These are phyloP conservation scores for Mortierella sp. DNA, from an alignment of 371 early-diverging fungal genomes.

Conservation along the genomic window DNA sequence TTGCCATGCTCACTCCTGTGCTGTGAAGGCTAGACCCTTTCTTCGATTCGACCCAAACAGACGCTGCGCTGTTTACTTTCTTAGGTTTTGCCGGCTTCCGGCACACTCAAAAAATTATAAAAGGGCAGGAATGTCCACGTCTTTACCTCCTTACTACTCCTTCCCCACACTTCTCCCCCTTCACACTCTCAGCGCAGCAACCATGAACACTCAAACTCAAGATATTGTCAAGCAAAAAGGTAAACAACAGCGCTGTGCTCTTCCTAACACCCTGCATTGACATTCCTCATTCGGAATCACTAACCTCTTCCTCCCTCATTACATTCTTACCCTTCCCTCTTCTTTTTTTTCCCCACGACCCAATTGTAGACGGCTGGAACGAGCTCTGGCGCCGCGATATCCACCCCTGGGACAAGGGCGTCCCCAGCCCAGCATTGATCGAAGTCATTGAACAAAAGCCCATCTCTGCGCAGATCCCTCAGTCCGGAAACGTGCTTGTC, in stretches of 20 bases:
- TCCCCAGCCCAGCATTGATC: conserved; percentile 74
- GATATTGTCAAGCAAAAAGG: conserved; percentile 39
- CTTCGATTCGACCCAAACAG: neutral
- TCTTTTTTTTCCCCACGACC: neutral
- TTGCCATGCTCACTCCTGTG: too few species aligned
- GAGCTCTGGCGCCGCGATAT: conserved; percentile 65
- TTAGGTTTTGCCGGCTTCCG: neutral
- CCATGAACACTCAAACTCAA: conserved; percentile 33
- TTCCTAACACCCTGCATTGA: neutral
- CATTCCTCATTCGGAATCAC: neutral
- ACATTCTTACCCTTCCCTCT: neutral
- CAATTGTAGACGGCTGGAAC: conserved; percentile 63
- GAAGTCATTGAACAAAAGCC: conserved; percentile 72
- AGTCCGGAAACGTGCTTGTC: conserved; percentile 75
- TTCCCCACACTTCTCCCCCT: neutral
- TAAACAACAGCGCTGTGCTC: neutral
- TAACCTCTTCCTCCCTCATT: neutral
- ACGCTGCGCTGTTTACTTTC: neutral
- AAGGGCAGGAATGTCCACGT: neutral
- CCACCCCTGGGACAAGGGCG: conserved; percentile 76
- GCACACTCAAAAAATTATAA: neutral
- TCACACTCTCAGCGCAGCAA: neutral
- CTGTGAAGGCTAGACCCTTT: neutral
- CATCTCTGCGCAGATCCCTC: conserved; percentile 65
- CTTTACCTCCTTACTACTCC: too few species aligned